Conservation (phyloP, 2,329 filamentous ascomycete genomes). For the Exophiala mesophila region DNA sequence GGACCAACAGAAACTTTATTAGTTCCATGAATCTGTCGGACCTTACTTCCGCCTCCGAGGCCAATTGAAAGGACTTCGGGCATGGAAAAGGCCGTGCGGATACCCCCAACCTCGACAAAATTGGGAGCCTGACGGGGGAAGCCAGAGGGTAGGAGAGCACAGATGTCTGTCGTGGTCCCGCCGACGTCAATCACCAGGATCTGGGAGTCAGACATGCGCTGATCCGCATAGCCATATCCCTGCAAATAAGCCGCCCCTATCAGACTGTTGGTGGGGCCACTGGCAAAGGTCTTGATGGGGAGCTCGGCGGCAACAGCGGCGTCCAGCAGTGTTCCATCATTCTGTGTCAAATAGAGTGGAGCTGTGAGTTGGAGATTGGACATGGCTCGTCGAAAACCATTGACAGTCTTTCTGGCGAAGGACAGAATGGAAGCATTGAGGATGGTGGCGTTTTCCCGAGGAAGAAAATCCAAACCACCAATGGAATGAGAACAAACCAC, state of each 20-base stretch:
- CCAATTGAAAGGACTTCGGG: constrained; percentile 53
- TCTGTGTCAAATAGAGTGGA: constrained; percentile 57
- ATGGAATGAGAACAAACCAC: constrained; percentile 43
- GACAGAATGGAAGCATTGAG: constrained; percentile 58
- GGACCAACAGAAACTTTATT: constrained; percentile 46
- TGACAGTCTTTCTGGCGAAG: constrained; percentile 54
- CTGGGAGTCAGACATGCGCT: constrained; percentile 39
- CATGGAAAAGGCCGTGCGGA: constrained; percentile 56
- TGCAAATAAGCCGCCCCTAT: constrained; percentile 56
- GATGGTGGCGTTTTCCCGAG: constrained; percentile 61
- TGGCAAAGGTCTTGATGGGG: constrained; percentile 59
- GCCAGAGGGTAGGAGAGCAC: constrained; percentile 55
- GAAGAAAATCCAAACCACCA: constrained; percentile 41
- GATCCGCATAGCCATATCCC: constrained; percentile 46
- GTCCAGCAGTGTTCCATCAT: constrained; percentile 38
- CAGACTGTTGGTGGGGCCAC: constrained; percentile 60
- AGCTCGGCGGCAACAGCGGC: constrained; percentile 50
- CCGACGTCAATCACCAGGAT: constrained; percentile 60
- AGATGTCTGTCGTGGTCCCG: constrained; percentile 62
- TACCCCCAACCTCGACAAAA: constrained; percentile 54
- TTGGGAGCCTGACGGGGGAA: constrained; percentile 58
- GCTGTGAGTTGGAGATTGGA: constrained; percentile 46
- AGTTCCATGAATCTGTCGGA: constrained; percentile 28
- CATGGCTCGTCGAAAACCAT: constrained; percentile 51
- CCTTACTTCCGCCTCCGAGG: constrained; percentile 47